Conservation (phyloP, 345 rosid species). For the Angophora floribunda region DNA sequence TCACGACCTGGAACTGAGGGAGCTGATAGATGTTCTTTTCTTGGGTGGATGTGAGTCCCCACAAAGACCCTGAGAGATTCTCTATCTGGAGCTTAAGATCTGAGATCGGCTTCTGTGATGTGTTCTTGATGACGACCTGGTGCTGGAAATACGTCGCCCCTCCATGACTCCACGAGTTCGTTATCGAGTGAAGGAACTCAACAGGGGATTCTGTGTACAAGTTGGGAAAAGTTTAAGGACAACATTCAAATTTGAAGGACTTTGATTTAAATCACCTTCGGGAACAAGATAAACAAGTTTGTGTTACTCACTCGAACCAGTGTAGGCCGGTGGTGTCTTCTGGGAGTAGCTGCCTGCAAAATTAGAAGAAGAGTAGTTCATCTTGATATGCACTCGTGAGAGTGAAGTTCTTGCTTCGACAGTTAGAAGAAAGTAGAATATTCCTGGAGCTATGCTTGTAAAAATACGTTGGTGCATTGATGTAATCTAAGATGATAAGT, state of each 20-base stretch:
- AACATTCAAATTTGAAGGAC: background rate
- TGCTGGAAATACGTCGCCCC: conserved; percentile 45
- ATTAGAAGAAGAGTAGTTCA: background rate
- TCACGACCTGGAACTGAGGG: conserved; percentile 35
- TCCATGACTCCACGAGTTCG: conserved; percentile 42
- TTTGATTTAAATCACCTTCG: background rate
- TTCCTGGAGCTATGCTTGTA: background rate
- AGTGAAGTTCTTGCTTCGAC: background rate
- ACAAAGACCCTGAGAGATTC: conserved; percentile 47
- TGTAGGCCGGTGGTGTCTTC: background rate
- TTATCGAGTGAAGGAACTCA: conserved; percentile 61
- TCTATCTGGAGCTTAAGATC: conserved; percentile 38
- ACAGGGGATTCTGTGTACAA: conserved; percentile 20
- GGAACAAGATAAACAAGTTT: background rate
- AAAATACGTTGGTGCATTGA: background rate
- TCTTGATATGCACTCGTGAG: background rate
- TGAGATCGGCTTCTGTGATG: conserved; percentile 29
- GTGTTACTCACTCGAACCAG: conserved; percentile 14
- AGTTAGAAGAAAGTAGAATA: background rate
- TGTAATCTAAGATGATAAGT: background rate
- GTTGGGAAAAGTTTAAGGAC: background rate
- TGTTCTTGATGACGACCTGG: conserved; percentile 62
- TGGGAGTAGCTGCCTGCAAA: conserved; percentile 14
- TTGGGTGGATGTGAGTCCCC: conserved; percentile 48
- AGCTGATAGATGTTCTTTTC: conserved; percentile 42